Evolutionary conservation across 495 filamentous ascomycete species (phyloP), one percentile per base, ranked within the genome.

Genomic region (Neurospora tetrasperma): DNA sequence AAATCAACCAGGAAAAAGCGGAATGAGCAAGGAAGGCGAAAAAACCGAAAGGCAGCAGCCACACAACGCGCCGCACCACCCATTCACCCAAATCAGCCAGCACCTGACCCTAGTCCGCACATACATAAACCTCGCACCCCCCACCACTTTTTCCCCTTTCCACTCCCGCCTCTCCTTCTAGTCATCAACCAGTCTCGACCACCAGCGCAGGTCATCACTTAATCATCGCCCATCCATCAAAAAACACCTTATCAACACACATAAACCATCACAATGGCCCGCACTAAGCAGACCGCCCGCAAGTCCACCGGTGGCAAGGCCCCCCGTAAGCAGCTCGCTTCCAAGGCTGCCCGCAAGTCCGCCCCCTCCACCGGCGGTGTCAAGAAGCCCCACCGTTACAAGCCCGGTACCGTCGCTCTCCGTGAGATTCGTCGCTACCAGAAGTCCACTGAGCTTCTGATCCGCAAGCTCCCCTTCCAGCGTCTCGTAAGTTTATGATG

Each of bases 341-440:
- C 81, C 84, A 86, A 85, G 83, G 82, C 84, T 43, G 83, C 84
- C 46, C 84, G 85, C 84, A 88, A 88, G 83, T 83, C 80, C 73
- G 87, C 86, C 5, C 85, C 86, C 75, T 88, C 85, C 12, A 88
- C 83, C 80, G 88, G 88, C 76, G 88, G 88, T 86, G 96, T 99
- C 92, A 99, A 99, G 96, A 99, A 99, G 96, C 96, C 96, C 84
- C 96, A 98, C 88, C 91, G 96, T 80, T 99, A 99, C 85, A 99
- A 98, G 95, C 96, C 96, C 83, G 95, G 94, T 94, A 99, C 96
- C 88, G 96, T 99, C 92, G 96, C 96, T 94, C 96, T 99, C 80
- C 96, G 96, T 95, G 96, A 99, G 89, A 99, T 99, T 84, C 96
- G 96, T 94, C 96, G 96, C 82, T 99, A 99, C 91, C 96, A 99